Evolutionary conservation across 306 rosid genomes (phyloP).

Genomic region (Corylus avellana): DNA sequence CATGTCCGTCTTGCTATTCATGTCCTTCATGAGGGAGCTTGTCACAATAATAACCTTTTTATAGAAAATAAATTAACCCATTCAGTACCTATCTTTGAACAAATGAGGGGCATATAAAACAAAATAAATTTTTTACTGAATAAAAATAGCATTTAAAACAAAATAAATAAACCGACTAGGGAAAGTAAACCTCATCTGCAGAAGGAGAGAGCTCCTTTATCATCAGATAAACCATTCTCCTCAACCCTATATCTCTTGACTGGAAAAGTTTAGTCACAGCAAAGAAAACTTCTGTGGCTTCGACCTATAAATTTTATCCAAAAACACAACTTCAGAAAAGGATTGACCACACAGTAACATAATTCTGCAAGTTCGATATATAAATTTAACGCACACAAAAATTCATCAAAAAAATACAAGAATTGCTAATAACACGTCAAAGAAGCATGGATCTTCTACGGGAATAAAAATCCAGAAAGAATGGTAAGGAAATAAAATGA

Average conservation of each 20-base stretch:
- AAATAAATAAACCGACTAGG: conserved; percentile 21
- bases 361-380: conserved; percentile 2
- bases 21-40: conserved; percentile 99
- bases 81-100: conserved; percentile 35
- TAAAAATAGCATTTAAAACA: conserved; percentile 17
- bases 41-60: conserved; percentile 89
- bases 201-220: conserved; percentile 97
- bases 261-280: conserved; percentile 96
- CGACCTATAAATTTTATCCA: conserved; percentile 52
- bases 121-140: conserved; percentile 11
- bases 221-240: conserved; percentile 97
- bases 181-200: conserved; percentile 79
- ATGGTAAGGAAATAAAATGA: conserved; percentile 18
- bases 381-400: not conserved
- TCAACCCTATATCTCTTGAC: conserved; percentile 88
- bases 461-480: not conserved
- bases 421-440: not conserved
- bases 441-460: conserved; percentile 17
- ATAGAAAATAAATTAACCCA: conserved; percentile 18
- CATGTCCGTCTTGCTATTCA: conserved; percentile 98
- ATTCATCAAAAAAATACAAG: not conserved
- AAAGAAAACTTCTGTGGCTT: conserved; percentile 99
- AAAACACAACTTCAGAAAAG: conserved; percentile 17
- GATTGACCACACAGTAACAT: conserved; percentile 10
- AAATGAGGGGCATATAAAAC: conserved; percentile 11